These are phyloP conservation scores for Luzula sylvatica DNA, from an alignment of 176 grass and related monocot genomes.

Conservation along the genomic window DNA sequence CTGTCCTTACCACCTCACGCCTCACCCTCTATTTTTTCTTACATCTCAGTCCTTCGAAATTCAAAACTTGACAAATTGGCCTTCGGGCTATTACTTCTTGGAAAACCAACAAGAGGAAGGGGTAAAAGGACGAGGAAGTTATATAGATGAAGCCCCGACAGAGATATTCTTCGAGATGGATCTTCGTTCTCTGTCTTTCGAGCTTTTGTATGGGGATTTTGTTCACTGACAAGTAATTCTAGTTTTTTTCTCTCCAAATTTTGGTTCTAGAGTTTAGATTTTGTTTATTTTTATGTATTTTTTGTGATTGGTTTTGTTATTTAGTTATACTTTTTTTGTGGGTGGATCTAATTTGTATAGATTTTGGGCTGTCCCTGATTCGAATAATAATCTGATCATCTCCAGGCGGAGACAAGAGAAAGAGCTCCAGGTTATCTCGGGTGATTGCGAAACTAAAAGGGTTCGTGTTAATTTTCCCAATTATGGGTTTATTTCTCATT, in stretches of 20 bases:
- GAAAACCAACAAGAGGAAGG: too few relatives aligned
- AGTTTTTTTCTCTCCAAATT: slow-evolving; percentile 14
- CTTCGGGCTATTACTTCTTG: too few relatives aligned
- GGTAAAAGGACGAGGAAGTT: too few relatives aligned
- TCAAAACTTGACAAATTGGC: too few relatives aligned
- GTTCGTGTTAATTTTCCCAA: slow-evolving; percentile 11
- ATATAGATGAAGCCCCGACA: slow-evolving; percentile 61
- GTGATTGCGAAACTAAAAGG: slow-evolving; percentile 23
- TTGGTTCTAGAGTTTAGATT: background rate
- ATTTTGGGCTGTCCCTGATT: slow-evolving; percentile 34
- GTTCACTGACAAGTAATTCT: slow-evolving; percentile 49
- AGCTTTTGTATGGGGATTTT: slow-evolving; percentile 76
- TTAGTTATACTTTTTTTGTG: slow-evolving; percentile 5
- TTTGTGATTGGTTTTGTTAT: slow-evolving; percentile 10
- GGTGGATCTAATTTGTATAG: slow-evolving; percentile 30
- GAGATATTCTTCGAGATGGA: slow-evolving; percentile 41
- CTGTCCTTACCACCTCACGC: too few relatives aligned
- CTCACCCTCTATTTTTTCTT: too few relatives aligned
- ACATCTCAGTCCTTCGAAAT: too few relatives aligned
- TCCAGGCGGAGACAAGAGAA: slow-evolving; percentile 17
- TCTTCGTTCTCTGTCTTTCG: slow-evolving; percentile 40
- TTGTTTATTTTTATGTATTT: slow-evolving; percentile 7
- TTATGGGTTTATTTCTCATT: background rate
- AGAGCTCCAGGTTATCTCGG: slow-evolving; percentile 26
- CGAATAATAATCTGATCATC: slow-evolving; percentile 18